phyloP scores from a whole-genome alignment of 1,284 basidiomycete species.

The Cystobasidium sp. region DNA sequence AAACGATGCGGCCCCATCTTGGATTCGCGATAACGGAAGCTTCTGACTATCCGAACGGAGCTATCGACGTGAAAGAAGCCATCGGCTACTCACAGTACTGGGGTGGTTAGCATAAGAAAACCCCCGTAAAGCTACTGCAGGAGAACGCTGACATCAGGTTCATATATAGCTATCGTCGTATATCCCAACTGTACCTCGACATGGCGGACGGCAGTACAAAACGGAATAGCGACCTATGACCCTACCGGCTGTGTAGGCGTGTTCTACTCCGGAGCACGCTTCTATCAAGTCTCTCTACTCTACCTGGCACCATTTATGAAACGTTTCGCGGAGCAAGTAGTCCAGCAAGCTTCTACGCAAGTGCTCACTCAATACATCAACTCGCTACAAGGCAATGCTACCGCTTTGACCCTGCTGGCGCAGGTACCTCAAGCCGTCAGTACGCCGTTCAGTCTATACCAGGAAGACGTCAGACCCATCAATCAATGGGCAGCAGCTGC shows the following conservation, averaged over 20 bases:
- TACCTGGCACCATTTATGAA: slow-evolving; percentile 53
- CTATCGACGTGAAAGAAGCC: slow-evolving; percentile 50
- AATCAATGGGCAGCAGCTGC: slow-evolving; percentile 54
- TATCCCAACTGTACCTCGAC: slow-evolving; percentile 50
- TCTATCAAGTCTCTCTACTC: slow-evolving; percentile 55
- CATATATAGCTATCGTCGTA: slow-evolving; percentile 45
- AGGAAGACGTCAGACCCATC: slow-evolving; percentile 54
- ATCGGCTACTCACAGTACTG: slow-evolving; percentile 49
- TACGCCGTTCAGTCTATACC: slow-evolving; percentile 53
- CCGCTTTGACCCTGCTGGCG: slow-evolving; percentile 46
- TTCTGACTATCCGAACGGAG: slow-evolving; percentile 52
- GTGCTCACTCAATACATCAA: slow-evolving; percentile 17
- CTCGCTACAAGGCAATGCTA: slow-evolving; percentile 32
- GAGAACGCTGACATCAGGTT: background rate
- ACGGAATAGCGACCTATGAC: slow-evolving; percentile 55
- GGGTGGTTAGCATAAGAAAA: slow-evolving; percentile 21
- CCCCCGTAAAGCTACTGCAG: background rate
- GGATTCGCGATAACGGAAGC: slow-evolving; percentile 51
- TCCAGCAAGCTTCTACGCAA: slow-evolving; percentile 29
- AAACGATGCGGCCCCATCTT: slow-evolving; percentile 50
- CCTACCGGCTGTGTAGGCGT: slow-evolving; percentile 54
- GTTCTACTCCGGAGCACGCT: slow-evolving; percentile 54
- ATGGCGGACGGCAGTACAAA: slow-evolving; percentile 49
- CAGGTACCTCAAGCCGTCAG: slow-evolving; percentile 54
- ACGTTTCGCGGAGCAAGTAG: slow-evolving; percentile 18